Base-by-base conservation (phyloP, 352 stramenopile species). In the Phytopythium boreale region DNA sequence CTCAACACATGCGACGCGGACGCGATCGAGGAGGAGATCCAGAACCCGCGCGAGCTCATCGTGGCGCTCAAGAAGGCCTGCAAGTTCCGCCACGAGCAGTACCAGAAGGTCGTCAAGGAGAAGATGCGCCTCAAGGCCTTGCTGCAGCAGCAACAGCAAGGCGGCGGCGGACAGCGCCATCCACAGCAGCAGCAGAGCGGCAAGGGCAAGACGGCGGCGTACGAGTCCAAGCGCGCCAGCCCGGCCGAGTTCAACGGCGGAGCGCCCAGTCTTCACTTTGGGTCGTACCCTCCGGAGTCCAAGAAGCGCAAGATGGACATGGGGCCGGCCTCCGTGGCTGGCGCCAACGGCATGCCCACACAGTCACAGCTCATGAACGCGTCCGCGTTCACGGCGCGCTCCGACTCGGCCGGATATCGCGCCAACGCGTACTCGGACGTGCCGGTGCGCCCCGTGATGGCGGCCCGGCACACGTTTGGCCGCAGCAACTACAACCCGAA, bases 81-180 rank as follows among this genome's bases (percentile, higher is more conserved):
- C 71, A 76, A 79, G 69, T 93, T 92, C 59, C 80, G 84, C 7
- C 82, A 91, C 62, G 83, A 93, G 43, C 84, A 93, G 76, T 93
- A 92, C 59, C 72, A 91, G 59, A 92, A 93, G 61, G 84, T 80
- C 15, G 80, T 93, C 37, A 89, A 89, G 58, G 84, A 93, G 50
- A 93, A 93, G 59, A 71, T 64, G 53, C 79, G 76, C 19, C 74
- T 93, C 44, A 91, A 90, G 68, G 71, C 82, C 14, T 84, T 91
- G 75, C 67, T 93, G 19, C 71, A 80, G 68, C 80, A 62, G 52
- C 43, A 68, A 12, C 70, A 79, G 57, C 24, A 14, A 39, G 58
- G 57, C 65, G 61, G 56, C 65, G 17, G 17, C 51, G 53, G 56
- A 20, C 67, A 58, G 50, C 24, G 59, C 34, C 34, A 39, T 39